Base-by-base conservation (phyloP, 192 early-diverging fungal genomes). In the Thoreauomyces humboldtii region DNA sequence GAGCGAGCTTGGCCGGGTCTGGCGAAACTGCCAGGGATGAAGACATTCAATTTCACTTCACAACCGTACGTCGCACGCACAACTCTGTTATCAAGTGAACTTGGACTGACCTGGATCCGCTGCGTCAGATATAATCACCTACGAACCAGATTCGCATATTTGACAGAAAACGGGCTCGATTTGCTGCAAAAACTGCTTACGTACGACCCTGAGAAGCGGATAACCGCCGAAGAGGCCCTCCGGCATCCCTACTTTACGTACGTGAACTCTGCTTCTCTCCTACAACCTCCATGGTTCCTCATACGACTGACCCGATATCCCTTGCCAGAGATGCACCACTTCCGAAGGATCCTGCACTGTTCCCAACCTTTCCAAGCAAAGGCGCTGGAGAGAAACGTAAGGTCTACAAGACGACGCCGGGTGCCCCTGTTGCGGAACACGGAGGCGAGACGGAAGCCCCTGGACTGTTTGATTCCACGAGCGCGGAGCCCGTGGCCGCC, bases 281-380 rank as follows among this genome's bases (percentile, higher is more conserved):
- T 47, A 28, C 27, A 34, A 52, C 24, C 50, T 52, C n/a, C 27
- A 17, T 52, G 17, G 25, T 2, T 4, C 25, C 24, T 59, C 38
- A 42, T 9, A 17, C 35, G 42, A 7, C 33, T 22, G n/a, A 33
- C 7, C 27, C 48, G 25, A 17, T 24, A 50, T 27, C 31, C 0
- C 12, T 22, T 22, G 17, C 5, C 53, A 89, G 86, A 0, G 93
- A 95, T 59, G 74, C 74, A 36, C 94, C 96, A 19, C 75, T 80
- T 25, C 93, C 96, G 21, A 96, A 97, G 72, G 89, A 96, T 66
- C 92, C 94, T 3, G 84, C 87, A 36, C 76, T 96, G 77, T 97
- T 98, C 69, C 94, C 96, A 7, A 95, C 92, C 0, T 98, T 91
- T 83, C 95, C 95, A 0, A 63, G 61, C 57, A 78, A 78, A 43